phyloP scores from a whole-genome alignment of 192 early-diverging fungal species.

The Dissophora ornata region DNA sequence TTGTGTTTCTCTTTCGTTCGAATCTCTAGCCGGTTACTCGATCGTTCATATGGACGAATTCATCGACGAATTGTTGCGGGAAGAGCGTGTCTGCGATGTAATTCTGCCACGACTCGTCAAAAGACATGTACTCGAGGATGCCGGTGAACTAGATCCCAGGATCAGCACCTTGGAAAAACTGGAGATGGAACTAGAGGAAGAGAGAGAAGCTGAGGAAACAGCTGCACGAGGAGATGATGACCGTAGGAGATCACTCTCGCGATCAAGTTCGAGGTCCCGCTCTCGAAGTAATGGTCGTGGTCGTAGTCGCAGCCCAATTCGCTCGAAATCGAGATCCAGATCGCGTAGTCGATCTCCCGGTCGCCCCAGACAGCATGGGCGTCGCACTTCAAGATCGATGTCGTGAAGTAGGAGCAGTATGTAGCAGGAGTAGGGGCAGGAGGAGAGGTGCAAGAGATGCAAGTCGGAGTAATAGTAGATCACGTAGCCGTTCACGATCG shows the following conservation, averaged over 20 bases:
- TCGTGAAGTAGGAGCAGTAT: neutral
- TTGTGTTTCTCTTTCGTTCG: neutral
- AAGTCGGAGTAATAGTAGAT: slow-evolving; percentile 2
- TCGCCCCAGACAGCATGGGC: neutral
- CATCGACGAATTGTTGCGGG: slow-evolving; percentile 83
- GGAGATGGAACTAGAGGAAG: slow-evolving; percentile 53
- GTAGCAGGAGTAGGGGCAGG: slow-evolving; percentile 19
- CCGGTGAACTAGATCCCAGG: slow-evolving; percentile 83
- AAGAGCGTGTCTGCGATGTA: slow-evolving; percentile 86
- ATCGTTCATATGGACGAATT: slow-evolving; percentile 90
- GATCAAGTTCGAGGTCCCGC: slow-evolving; percentile 47
- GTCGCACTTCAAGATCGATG: neutral
- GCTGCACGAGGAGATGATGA: slow-evolving; percentile 15
- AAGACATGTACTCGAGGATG: slow-evolving; percentile 85
- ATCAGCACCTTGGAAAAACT: slow-evolving; percentile 79
- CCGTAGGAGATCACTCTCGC: slow-evolving; percentile 26
- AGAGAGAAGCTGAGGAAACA: slow-evolving; percentile 24
- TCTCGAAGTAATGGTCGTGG: slow-evolving; percentile 9
- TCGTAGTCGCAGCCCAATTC: slow-evolving; percentile 8
- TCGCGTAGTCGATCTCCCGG: slow-evolving; percentile 8
- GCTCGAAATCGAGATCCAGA: slow-evolving; percentile 26
- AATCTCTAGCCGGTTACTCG: slow-evolving; percentile 34
- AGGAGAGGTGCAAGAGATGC: slow-evolving; percentile 19
- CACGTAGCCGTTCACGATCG: slow-evolving; percentile 6
- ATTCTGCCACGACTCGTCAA: slow-evolving; percentile 89